Evolutionary conservation across 2,329 filamentous ascomycete species (phyloP).

Genomic region (Helotiales sp.): DNA sequence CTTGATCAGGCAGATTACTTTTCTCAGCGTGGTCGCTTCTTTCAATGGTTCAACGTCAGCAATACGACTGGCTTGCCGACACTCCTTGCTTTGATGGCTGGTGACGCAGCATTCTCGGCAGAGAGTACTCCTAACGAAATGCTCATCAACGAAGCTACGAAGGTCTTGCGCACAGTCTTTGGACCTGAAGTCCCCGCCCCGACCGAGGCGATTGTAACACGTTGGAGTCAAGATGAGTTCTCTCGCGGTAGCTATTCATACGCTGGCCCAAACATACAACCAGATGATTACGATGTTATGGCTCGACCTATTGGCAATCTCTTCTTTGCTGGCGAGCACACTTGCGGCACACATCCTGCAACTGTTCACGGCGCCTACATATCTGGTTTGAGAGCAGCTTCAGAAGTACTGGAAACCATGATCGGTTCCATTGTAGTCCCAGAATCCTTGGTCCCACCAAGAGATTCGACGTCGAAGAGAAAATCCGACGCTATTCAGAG

Average conservation of each 20-base stretch:
- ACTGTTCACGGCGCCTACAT: slow-evolving; percentile 97
- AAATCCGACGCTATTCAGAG: slow-evolving; percentile 43
- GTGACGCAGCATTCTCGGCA: slow-evolving; percentile 86
- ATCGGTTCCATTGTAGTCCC: slow-evolving; percentile 80
- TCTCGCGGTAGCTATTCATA: slow-evolving; percentile 96
- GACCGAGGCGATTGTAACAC: slow-evolving; percentile 82
- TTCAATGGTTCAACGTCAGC: slow-evolving; percentile 96
- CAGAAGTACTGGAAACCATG: slow-evolving; percentile 78
- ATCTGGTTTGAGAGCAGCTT: slow-evolving; percentile 85
- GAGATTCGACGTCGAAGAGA: slow-evolving; percentile 55
- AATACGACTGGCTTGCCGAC: slow-evolving; percentile 87
- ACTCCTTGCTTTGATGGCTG: slow-evolving; percentile 91
- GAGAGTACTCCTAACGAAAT: slow-evolving; percentile 74
- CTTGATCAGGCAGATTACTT: slow-evolving; percentile 79
- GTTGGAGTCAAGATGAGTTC: slow-evolving; percentile 89
- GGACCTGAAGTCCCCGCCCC: slow-evolving; percentile 71
- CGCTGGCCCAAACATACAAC: slow-evolving; percentile 76
- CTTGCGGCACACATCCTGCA: slow-evolving; percentile 91
- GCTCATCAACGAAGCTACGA: slow-evolving; percentile 78
- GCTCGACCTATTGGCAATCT: slow-evolving; percentile 81
- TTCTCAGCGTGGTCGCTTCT: slow-evolving; percentile 82
- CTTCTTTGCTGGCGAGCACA: slow-evolving; percentile 95
- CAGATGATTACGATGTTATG: slow-evolving; percentile 92
- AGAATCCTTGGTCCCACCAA: slow-evolving; percentile 70
- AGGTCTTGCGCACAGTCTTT: slow-evolving; percentile 76